Evolutionary conservation across 2,329 filamentous ascomycete genomes (phyloP), one percentile per base, ranked within the genome.

Genomic region (Neofusicoccum sp.): DNA sequence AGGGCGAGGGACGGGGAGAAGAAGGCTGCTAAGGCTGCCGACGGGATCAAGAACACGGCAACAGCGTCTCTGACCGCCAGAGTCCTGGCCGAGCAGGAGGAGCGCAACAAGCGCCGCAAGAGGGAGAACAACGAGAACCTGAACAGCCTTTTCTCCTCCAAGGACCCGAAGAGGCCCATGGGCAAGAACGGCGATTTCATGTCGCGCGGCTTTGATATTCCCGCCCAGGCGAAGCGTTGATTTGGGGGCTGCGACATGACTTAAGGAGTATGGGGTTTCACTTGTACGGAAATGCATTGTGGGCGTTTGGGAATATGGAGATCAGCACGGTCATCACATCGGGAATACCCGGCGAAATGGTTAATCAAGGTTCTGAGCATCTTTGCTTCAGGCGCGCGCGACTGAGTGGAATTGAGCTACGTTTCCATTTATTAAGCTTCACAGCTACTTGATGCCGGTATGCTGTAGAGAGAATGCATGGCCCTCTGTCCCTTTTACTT

Each of bases 31-130:
- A 33, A 47, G 3, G 14, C 73, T 1, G 64, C 75, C 5, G 72
- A 81, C 58, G 86, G 88, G 9, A 96, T 98, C 74, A 96, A 96
- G 73, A 96, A 98, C 67, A 81, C 90, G 0, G 84, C 90, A 60
- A 95, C 95, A 0, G 93, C 93, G 0, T 89, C 87, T 3, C 77
- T 99, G 44, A 96, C 93, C 0, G 90, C 89, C 0, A 92, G 88
- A 67, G 93, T 99, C 0, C 74, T 98, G 28, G 88, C 89, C 26
- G 93, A 98, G 69, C 91, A 97, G 72, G 89, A 93, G 54, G 86
- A 89, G 69, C 82, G 84, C 60, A 92, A 91, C 65, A 96, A 93
- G 77, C 80, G 88, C 66, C 82, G 90, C 63, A 96, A 90, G 70
- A 69, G 91, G 66, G 86, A 82, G 3, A 78, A 78, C 30, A 81